Conservation (phyloP, 176 grass and related monocot species). For the Aegilops umbellulata region DNA sequence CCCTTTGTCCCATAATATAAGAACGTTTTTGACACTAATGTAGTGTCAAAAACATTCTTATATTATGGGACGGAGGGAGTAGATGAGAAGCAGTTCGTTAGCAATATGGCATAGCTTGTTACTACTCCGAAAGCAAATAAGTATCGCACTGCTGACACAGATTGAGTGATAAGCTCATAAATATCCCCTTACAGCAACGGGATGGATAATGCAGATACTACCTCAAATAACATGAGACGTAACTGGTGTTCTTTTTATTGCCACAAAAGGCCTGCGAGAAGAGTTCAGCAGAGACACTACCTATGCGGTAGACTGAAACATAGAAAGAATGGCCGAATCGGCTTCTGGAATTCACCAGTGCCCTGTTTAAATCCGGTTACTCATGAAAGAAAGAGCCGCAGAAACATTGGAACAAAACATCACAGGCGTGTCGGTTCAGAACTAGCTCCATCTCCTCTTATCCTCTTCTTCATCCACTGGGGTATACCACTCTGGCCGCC, state of each 20-base stretch:
- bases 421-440: background rate
- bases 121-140: background rate
- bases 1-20: too few relatives aligned
- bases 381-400: background rate
- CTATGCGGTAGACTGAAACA: background rate
- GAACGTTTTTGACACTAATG: too few relatives aligned
- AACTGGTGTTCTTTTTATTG: slow-evolving; percentile 17
- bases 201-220: background rate
- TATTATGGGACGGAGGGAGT: too few relatives aligned
- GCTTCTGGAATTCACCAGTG: slow-evolving; percentile 7
- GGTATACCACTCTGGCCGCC: slow-evolving; percentile 77
- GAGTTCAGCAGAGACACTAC: slow-evolving; percentile 6
- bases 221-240: background rate
- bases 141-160: background rate
- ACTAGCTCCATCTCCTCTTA: slow-evolving; percentile 81
- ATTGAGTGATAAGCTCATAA: background rate
- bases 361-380: background rate
- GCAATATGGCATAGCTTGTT: background rate
- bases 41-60: too few relatives aligned
- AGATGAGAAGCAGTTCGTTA: background rate
- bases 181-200: background rate
- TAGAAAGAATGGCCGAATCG: background rate
- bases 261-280: background rate
- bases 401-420: background rate
- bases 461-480: slow-evolving; percentile 92